These are phyloP conservation scores for Quaeritorhiza haematococci DNA, from an alignment of 371 early-diverging fungal genomes.

Conservation along the genomic window DNA sequence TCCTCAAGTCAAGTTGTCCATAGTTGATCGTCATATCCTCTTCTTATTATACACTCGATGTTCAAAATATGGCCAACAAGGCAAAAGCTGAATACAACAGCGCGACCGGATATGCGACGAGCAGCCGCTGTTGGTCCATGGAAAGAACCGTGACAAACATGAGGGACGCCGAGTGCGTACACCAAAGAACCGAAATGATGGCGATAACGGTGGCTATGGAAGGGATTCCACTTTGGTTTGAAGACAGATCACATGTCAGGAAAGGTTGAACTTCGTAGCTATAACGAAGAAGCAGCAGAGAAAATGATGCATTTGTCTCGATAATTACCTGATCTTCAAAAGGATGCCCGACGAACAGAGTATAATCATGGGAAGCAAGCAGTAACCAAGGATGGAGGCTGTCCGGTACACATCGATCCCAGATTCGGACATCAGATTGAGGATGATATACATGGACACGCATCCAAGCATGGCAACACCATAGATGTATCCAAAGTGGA, in stretches of 20 bases:
- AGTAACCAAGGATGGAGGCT: conserved; percentile 94
- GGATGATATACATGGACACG: conserved; percentile 73
- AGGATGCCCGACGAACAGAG: conserved; percentile 28
- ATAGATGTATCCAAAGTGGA: conserved; percentile 96
- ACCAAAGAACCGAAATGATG: conserved; percentile 78
- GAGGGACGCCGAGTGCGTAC: conserved; percentile 87
- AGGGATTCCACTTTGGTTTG: too few relatives aligned
- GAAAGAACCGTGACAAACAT: conserved; percentile 93
- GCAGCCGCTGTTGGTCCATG: conserved; percentile 86
- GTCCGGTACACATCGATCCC: conserved; percentile 85
- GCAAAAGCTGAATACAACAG: conserved; percentile 94
- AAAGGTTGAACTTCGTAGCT: neutral
- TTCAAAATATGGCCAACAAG: conserved; percentile 84
- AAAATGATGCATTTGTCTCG: neutral
- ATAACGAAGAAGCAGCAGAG: neutral
- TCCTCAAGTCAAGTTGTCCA: neutral
- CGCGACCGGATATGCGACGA: conserved; percentile 94
- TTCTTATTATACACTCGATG: too few relatives aligned
- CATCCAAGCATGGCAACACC: conserved; percentile 91
- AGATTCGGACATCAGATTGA: conserved; percentile 89
- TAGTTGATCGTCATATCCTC: neutral
- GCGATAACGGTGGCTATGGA: conserved; percentile 14
- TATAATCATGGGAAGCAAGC: conserved; percentile 90
- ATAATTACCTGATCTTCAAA: conserved; percentile 33
- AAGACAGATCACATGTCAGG: neutral